phyloP scores from a whole-genome alignment of 352 stramenopile species.

The Phytopythium boreale region DNA sequence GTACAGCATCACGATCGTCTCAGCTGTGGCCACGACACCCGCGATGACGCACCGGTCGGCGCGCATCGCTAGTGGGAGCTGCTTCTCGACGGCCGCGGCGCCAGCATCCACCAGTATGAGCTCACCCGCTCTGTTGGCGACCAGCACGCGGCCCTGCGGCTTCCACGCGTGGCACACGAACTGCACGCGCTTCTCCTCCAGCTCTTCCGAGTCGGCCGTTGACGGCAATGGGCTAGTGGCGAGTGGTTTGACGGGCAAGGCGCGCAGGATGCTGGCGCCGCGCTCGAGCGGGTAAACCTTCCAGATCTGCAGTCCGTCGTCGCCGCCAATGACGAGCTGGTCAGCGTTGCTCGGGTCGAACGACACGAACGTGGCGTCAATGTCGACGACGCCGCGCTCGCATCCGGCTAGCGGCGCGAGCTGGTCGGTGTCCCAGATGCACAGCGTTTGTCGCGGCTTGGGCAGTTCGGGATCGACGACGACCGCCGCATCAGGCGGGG shows the following conservation, averaged over 20 bases:
- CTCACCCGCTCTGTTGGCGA: conserved; percentile 52
- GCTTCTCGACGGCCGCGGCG: conserved; percentile 23
- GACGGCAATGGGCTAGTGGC: neutral
- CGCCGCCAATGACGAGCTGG: conserved; percentile 59
- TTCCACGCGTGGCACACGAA: conserved; percentile 62
- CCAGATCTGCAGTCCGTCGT: conserved; percentile 64
- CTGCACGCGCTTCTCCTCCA: conserved; percentile 42
- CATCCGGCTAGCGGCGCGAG: conserved; percentile 49
- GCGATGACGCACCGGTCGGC: conserved; percentile 35
- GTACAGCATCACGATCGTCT: conserved; percentile 51
- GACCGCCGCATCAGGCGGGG: neutral
- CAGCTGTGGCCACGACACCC: conserved; percentile 46
- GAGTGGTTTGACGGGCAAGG: conserved; percentile 13
- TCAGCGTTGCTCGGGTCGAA: conserved; percentile 64
- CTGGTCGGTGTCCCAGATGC: conserved; percentile 65
- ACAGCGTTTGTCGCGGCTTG: conserved; percentile 22
- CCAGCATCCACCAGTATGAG: conserved; percentile 46
- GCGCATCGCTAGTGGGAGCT: conserved; percentile 30
- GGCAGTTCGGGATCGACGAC: neutral
- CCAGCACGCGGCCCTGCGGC: conserved; percentile 36
- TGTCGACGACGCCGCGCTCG: conserved; percentile 17
- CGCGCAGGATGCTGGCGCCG: conserved; percentile 25
- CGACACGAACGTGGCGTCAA: conserved; percentile 49
- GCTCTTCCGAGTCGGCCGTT: neutral
- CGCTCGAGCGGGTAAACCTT: conserved; percentile 48